Base-by-base conservation (phyloP, 2,329 filamentous ascomycete species). In the Atkinsonella texensis region DNA sequence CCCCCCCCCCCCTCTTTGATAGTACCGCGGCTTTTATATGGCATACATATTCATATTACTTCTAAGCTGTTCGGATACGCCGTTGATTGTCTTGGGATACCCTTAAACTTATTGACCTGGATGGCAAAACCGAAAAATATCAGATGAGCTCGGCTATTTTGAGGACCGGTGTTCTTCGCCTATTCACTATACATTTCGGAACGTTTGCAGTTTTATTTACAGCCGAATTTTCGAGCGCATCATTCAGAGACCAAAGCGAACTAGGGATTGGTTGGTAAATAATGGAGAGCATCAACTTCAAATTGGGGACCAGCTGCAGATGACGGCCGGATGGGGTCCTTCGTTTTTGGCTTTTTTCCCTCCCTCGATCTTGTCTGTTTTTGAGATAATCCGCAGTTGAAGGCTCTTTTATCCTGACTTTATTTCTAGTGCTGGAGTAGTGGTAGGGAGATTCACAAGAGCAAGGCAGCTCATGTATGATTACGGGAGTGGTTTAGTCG, bases 71-170 rank as follows among this genome's bases (percentile, higher is more conserved):
- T 47, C 17, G 50, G 39, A 31, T 28, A 43, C n/a, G 42, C 43
- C n/a, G 31, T 53, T 48, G 43, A 48, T 53, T 56, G 48, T 58
- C 44, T 61, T 58, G 55, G 59, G 60, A 63, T 65, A 55, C 53
- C 64, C 62, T 59, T 57, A 51, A 33, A 46, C 50, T 49, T 35
- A 46, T 50, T 46, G 51, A 48, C 46, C 52, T 44, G 28, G 23
- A 42, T 45, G 47, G 35, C 48, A 42, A 28, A 23, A 46, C 31
- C 38, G 46, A 42, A 43, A 46, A 32, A 42, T 35, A 43, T n/a
- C 35, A 48, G 49, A 49, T 35, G 20, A 17, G 13, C 46, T 42
- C 28, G 44, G 23, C 42, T n/a, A 46, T 28, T 41, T 46, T 39
- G 38, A 38, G 11, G 35, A 38, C 35, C 15, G 35, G 35, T 38